Evolutionary conservation across 148 eudicot genomes (phyloP), one percentile per base, ranked within the genome.

Genomic region (Cornus florida): DNA sequence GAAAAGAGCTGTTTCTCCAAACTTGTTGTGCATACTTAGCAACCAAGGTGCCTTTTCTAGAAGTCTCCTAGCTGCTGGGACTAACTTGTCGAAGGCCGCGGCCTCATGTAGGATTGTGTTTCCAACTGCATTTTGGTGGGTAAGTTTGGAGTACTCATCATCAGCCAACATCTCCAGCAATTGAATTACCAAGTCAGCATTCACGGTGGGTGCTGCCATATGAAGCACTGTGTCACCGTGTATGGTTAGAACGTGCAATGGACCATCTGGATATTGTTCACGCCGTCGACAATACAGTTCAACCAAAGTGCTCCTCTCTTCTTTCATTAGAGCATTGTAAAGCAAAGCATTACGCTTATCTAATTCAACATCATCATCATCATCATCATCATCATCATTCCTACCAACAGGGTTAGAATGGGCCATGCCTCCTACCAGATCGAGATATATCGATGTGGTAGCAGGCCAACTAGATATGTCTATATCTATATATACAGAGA

Each of bases 81-180:
- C 76, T 38, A 59, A 11, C 11, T 7, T 56, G n/a, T 57, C 31
- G 67, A 13, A 53, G 5, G 43, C 20, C n/a, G 43, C 67, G 0
- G 76, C 64, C 76, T 74, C 76, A 11, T 74, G 76, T 10, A 74
- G 76, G n/a, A 74, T 32, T 10, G 76, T 74, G 60, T 74, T 74
- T 74, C 76, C 76, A 4, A 35, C 67, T 31, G 2, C 11, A 28
- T 74, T 62, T 62, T 62, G 22, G 6, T 16, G 38, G 38, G 43
- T 32, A 10, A 74, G 39, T 31, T 74, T 74, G 43, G 8, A 8
- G 57, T 5, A 8, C 4, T 74, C 41, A 16, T 20, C 10, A 32
- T 19, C 1, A 1, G 66, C 0, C 46, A 74, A 19, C 76, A 24
- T 24, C 9, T 57, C 13, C 7, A 74, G 67, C 23, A 74, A 62